Base-by-base conservation (phyloP, 2,329 filamentous ascomycete species). In the Aureobasidium namibiae region DNA sequence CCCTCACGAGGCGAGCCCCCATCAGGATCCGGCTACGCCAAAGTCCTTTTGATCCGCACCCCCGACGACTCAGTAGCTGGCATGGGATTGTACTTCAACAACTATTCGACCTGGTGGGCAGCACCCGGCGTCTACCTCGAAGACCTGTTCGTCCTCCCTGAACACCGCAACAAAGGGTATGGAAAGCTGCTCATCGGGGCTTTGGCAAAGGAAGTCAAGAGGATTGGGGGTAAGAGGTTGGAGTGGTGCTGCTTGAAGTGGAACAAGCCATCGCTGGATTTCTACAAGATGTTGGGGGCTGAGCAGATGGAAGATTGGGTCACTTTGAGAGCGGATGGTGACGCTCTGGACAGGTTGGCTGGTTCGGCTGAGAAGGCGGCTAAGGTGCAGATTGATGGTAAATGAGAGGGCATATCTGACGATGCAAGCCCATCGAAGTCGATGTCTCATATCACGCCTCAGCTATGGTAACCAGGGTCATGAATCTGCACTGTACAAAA, bases 181-280 rank as follows among this genome's bases (percentile, higher is more conserved):
- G 92, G 92, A 39, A 88, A 86, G 73, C 76, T 79, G 66, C 73
- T 97, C 69, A 77, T 97, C 50, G 82, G 82, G 62, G 83, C 84
- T 65, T 75, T 96, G 69, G 92, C 92, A n/a, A 83, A 82, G 68
- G 89, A 96, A 76, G 86, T 90, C 3, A 69, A 88, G 56, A 80
- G 81, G 56, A 86, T 92, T 64, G 79, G 82, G 3, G 91, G 91
- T 1, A 85, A 81, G 8, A 80, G 92, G 61, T 75, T 97, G 59
- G 92, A 97, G 69, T 97, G 92, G 92, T 85, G 81, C 64, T 94
- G 96, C 63, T 74, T 96, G 67, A 92, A 89, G 75, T 96, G 91
- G 91, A 97, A 97, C 69, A 83, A 89, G 77, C 89, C 90, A 8
- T 92, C 88, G 71, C 88, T 97, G 75, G 79, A 85, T 66, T 96